These are phyloP conservation scores for Wickerhamiella allomyrinae DNA, from an alignment of 805 yeast genomes.

Conservation along the genomic window DNA sequence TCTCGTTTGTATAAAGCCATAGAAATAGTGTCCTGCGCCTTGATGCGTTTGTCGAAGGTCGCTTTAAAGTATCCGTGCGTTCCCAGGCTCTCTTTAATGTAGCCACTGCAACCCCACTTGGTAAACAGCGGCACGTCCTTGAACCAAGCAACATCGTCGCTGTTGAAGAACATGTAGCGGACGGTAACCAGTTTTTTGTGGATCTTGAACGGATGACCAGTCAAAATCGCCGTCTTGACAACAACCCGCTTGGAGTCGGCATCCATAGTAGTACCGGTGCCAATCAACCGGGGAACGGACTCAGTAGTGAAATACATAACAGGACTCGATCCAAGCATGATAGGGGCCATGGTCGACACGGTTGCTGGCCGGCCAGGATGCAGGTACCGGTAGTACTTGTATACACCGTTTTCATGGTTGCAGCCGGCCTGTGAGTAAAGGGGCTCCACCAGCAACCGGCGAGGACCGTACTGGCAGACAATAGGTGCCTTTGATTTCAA, in stretches of 20 bases:
- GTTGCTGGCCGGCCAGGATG: constrained; percentile 62
- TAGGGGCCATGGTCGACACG: constrained; percentile 83
- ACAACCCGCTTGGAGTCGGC: constrained; percentile 72
- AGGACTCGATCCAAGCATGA: constrained; percentile 52
- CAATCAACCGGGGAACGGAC: constrained; percentile 41
- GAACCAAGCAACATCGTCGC: constrained; percentile 79
- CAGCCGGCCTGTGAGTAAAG: constrained; percentile 60
- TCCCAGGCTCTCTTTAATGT: constrained; percentile 89
- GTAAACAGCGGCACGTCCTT: constrained; percentile 87
- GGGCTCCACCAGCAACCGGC: constrained; percentile 74
- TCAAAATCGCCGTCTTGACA: constrained; percentile 76
- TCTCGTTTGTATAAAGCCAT: constrained; percentile 89
- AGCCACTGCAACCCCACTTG: constrained; percentile 83
- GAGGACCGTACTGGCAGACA: constrained; percentile 84
- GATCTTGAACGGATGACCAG: constrained; percentile 91
- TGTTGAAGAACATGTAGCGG: constrained; percentile 92
- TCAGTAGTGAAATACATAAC: constrained; percentile 24
- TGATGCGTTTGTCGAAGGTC: constrained; percentile 76
- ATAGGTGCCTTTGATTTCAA: constrained; percentile 69
- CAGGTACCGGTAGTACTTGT: constrained; percentile 69
- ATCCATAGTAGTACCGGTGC: constrained; percentile 80
- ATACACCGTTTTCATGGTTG: constrained; percentile 68
- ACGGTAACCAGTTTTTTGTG: constrained; percentile 85
- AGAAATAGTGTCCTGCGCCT: constrained; percentile 84
- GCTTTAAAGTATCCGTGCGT: constrained; percentile 98